Conservation (phyloP, 441 rosid genomes). For the Flueggea neowawraea region DNA sequence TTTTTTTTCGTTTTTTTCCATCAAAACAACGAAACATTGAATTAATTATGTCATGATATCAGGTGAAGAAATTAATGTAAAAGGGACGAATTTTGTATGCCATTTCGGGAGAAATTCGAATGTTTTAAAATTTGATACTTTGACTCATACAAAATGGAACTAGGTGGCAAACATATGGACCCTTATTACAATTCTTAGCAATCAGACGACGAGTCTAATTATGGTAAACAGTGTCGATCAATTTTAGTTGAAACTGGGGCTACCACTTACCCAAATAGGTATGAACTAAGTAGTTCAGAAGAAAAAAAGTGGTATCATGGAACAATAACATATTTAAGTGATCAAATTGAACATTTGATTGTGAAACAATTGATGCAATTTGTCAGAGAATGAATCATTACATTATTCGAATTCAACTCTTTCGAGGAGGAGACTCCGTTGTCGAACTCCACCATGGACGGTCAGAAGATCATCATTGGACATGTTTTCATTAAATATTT, state of each 20-base stretch:
- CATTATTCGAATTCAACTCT: no score
- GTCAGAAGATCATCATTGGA: no score
- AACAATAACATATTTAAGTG: no score
- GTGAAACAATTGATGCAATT: no score
- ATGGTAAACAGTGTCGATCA: slow-evolving; percentile 9
- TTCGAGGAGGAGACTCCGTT: no score
- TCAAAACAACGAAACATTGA: neutral
- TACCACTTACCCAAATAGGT: slow-evolving; percentile 57
- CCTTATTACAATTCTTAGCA: slow-evolving; percentile 16
- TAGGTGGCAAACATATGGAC: slow-evolving; percentile 57
- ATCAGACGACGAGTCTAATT: slow-evolving; percentile 12
- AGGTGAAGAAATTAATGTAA: slow-evolving; percentile 17
- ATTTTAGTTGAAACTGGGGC: slow-evolving; percentile 6
- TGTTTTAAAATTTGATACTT: neutral
- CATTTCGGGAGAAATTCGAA: slow-evolving; percentile 9
- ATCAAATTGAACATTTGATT: no score
- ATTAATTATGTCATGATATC: slow-evolving; percentile 1
- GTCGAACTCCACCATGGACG: no score
- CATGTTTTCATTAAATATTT: no score
- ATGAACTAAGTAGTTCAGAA: slow-evolving; percentile 23
- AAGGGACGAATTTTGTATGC: slow-evolving; percentile 13
- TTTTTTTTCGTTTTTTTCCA: no score
- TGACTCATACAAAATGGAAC: slow-evolving; percentile 5
- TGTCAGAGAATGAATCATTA: no score
- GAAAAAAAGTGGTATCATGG: no score